Base-by-base conservation (phyloP, 2,329 filamentous ascomycete genomes). In the Dissoconium aciculare region DNA sequence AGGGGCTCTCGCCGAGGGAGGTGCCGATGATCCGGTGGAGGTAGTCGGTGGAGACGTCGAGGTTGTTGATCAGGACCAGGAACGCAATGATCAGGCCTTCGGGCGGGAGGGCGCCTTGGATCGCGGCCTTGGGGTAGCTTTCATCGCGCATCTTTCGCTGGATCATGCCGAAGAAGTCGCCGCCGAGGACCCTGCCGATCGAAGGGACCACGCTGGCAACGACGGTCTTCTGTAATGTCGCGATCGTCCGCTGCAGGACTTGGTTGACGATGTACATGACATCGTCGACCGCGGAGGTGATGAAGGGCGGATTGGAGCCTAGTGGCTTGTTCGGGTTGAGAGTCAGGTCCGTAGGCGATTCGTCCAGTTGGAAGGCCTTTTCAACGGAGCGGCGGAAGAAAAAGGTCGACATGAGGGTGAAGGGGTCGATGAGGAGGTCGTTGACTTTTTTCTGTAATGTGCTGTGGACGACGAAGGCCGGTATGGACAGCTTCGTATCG, bases 181-280 rank as follows among this genome's bases (percentile, higher is more conserved):
- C 74, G 16, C 78, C 74, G 3, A 98, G 68, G 1, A 98, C 76
- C 17, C 83, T 72, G 11, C 78, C 72, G 4, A 95, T 64, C 0
- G 75, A 78, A 2, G 84, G 78, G 15, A 94, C 60, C 5, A 92
- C 79, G 34, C 71, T 80, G 25, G 72, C 71, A 13, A 92, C 69
- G 3, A 93, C 74, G 11, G 76, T 67, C 42, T 75, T 67, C 51
- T 94, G 85, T 2, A 80, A 82, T 1, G 91, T 95, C 1, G 81
- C 78, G 13, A 95, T 64, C 0, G 83, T 80, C 41, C 87, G 77
- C 41, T 91, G 78, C 5, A 95, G 66, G 17, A 95, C 79, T 30
- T 87, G 78, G 51, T 91, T 92, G 51, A 93, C 81, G 45, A 98
- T 94, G 57, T 95, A 98, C 87, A 98, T 95, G 49, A 95, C 84